Conservation (phyloP, 2,329 filamentous ascomycete genomes). For the Cercospora nicotianae region DNA sequence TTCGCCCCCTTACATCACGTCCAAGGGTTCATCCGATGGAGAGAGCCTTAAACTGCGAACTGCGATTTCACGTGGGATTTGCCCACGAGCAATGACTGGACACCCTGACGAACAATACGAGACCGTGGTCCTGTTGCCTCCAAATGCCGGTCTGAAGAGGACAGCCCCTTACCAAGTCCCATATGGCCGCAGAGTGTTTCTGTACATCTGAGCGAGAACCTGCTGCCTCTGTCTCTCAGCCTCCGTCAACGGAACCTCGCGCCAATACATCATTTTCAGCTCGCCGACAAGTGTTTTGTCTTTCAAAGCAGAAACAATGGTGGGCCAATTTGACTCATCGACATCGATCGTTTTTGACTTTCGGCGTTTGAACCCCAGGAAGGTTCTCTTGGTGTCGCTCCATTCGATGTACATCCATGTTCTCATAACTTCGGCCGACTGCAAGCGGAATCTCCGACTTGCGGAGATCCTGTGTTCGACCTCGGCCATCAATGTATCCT, state of each 20-base stretch:
- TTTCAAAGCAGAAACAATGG: background rate
- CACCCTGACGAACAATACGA: background rate
- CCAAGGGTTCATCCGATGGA: background rate
- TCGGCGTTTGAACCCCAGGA: background rate
- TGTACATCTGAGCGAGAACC: slow-evolving; percentile 4
- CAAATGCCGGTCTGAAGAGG: background rate
- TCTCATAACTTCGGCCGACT: background rate
- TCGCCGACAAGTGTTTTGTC: background rate
- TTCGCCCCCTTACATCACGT: background rate
- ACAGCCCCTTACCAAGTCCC: background rate
- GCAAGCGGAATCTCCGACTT: background rate
- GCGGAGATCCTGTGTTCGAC: background rate
- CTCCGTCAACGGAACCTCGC: background rate
- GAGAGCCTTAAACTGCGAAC: background rate
- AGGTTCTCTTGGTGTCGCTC: background rate
- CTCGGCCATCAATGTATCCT: background rate
- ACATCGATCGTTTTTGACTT: background rate
- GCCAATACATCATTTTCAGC: slow-evolving; percentile 1
- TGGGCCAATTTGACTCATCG: slow-evolving; percentile 4
- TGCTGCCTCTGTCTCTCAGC: background rate
- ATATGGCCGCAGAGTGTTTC: background rate
- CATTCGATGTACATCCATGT: background rate
- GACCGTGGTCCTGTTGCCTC: background rate
- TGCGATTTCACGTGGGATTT: background rate
- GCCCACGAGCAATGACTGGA: background rate